Evolutionary conservation across 2,329 filamentous ascomycete species (phyloP).

Genomic region (Helminthosporium solani): DNA sequence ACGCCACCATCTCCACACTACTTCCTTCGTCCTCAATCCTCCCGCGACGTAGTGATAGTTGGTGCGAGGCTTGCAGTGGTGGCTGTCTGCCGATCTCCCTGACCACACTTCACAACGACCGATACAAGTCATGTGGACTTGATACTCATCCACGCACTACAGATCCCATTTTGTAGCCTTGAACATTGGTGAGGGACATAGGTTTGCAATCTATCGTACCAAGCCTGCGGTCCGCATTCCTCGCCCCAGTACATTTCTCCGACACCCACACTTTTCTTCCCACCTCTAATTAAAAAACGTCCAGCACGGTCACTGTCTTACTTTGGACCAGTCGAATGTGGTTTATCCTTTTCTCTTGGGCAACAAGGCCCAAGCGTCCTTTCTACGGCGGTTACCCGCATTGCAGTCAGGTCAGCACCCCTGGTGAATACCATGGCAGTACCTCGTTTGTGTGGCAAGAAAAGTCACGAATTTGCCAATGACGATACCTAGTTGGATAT

Average conservation of each 20-base stretch:
- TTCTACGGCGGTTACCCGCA: constrained; percentile 27
- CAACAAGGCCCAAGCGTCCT: constrained; percentile 16
- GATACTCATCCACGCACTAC: constrained; percentile 13
- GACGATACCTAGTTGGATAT: not conserved
- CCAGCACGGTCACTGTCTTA: constrained; percentile 18
- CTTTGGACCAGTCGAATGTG: constrained; percentile 16
- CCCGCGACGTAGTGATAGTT: constrained; percentile 8
- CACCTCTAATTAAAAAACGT: constrained; percentile 14
- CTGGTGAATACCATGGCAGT: not conserved
- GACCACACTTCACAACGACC: constrained; percentile 23
- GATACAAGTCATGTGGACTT: constrained; percentile 28
- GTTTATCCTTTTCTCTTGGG: constrained; percentile 14
- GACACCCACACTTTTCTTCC: constrained; percentile 17
- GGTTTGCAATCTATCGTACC: constrained; percentile 20
- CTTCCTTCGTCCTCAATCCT: constrained; percentile 14
- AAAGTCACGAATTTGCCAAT: not conserved
- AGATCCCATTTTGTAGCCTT: constrained; percentile 13
- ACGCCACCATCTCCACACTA: constrained; percentile 27
- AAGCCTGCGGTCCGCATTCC: constrained; percentile 26
- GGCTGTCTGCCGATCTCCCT: constrained; percentile 16
- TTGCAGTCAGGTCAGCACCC: constrained; percentile 19
- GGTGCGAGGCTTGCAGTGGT: constrained; percentile 4
- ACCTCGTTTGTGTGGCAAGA: not conserved
- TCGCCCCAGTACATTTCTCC: constrained; percentile 26
- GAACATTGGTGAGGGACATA: constrained; percentile 23